Percentiles rank a stretch among this genome's conserved stretches.
Conservation (phyloP, 768 basidiomycete species). For the Trichaptum fuscoviolaceum region DNA sequence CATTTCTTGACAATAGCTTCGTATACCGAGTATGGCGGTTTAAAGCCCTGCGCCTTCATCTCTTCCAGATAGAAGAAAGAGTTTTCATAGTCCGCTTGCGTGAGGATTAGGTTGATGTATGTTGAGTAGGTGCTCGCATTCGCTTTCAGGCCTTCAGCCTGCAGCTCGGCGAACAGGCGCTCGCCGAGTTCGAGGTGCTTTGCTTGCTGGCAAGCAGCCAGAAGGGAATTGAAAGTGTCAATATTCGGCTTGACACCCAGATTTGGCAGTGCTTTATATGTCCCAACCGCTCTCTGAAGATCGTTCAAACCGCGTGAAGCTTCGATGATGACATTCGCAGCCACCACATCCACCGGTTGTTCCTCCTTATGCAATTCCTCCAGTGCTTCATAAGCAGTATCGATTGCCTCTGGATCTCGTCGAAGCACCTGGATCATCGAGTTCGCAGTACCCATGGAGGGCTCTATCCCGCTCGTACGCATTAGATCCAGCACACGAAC, state of each 20-base stretch:
- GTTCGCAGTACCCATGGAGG: constrained; percentile 45
- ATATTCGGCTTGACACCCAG: constrained; percentile 53
- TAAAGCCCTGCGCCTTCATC: constrained; percentile 63
- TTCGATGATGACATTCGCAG: constrained; percentile 62
- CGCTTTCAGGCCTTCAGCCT: constrained; percentile 46
- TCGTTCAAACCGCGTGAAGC: constrained; percentile 59
- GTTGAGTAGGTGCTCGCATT: constrained; percentile 59
- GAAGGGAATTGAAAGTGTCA: constrained; percentile 63
- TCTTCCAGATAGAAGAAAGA: constrained; percentile 87
- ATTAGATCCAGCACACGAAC: constrained; percentile 55
- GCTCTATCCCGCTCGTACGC: constrained; percentile 46
- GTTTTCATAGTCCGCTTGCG: constrained; percentile 72
- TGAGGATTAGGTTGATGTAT: constrained; percentile 65
- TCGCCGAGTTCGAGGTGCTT: constrained; percentile 65
- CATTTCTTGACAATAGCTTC: constrained; percentile 56
- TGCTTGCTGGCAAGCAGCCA: constrained; percentile 57
- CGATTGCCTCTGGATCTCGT: constrained; percentile 46
- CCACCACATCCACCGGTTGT: constrained; percentile 46
- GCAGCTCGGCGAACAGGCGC: constrained; percentile 62
- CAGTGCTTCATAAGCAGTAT: constrained; percentile 58
- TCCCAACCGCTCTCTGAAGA: constrained; percentile 69
- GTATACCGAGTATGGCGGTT: constrained; percentile 55
- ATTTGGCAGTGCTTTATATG: constrained; percentile 60
- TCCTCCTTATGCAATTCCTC: constrained; percentile 54
- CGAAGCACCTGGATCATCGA: constrained; percentile 49